Percentiles rank a stretch among this genome's conserved stretches.
phyloP scores from a whole-genome alignment of 1,284 basidiomycete species.

The Pisolithus thermaeus region DNA sequence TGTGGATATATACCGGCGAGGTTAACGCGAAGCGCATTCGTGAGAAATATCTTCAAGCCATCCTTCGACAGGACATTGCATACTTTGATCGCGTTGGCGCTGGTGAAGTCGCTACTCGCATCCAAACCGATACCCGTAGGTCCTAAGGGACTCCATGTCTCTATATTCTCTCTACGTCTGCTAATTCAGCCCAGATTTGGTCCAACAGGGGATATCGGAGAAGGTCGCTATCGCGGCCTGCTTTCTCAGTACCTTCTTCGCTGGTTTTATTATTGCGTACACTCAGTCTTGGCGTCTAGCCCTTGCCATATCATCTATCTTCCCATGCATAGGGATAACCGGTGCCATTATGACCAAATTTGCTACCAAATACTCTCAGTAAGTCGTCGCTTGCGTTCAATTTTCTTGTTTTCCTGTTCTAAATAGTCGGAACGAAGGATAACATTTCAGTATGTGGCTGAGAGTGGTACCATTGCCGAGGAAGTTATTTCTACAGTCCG shows the following conservation, averaged over 20 bases:
- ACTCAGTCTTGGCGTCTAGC: slow-evolving; percentile 56
- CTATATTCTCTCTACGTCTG: too few species aligned
- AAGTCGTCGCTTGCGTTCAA: too few species aligned
- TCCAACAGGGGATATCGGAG: too few species aligned
- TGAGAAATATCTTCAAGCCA: slow-evolving; percentile 66
- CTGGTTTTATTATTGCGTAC: slow-evolving; percentile 75
- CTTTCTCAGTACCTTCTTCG: slow-evolving; percentile 64
- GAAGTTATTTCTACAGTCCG: slow-evolving; percentile 89
- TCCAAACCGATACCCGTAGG: slow-evolving; percentile 85
- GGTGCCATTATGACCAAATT: slow-evolving; percentile 68
- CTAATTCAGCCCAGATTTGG: too few species aligned
- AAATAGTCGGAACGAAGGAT: too few species aligned
- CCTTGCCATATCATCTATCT: too few species aligned
- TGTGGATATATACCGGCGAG: slow-evolving; percentile 90
- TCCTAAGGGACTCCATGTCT: too few species aligned
- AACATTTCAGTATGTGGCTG: slow-evolving; percentile 71
- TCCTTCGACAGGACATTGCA: slow-evolving; percentile 81
- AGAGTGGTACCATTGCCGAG: slow-evolving; percentile 85
- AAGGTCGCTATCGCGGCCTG: slow-evolving; percentile 34
- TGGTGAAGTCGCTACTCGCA: slow-evolving; percentile 93
- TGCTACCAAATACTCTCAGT: too few species aligned
- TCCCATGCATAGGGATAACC: too few species aligned
- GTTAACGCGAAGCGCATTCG: slow-evolving; percentile 80
- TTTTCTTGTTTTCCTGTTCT: too few species aligned
- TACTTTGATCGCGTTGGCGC: slow-evolving; percentile 94